Evolutionary conservation across 1,284 basidiomycete species (phyloP).

Genomic region (Trichosporon ovoides): DNA sequence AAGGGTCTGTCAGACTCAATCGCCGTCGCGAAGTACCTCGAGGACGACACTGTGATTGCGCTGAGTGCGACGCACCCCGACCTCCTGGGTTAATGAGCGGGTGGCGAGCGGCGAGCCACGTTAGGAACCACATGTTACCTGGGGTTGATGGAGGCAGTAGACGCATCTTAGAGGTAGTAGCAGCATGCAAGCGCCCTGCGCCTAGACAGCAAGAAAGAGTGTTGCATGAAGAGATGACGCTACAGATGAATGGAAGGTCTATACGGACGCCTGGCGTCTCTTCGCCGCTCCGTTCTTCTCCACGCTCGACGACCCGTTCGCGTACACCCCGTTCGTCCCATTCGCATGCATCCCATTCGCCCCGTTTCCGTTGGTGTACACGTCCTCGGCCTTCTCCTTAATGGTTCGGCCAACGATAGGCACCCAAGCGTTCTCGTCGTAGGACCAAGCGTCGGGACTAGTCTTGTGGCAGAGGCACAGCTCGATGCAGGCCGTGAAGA

Average conservation of each 20-base stretch:
- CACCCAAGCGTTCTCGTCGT: conserved; percentile 24
- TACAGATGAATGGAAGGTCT: not conserved
- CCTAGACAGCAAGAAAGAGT: not conserved
- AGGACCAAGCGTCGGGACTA: conserved; percentile 25
- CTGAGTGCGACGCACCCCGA: conserved; percentile 87
- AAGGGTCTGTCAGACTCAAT: conserved; percentile 93
- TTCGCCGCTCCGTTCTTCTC: too few relatives aligned
- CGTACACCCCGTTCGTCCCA: not conserved
- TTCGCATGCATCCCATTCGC: not conserved
- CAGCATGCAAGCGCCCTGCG: not conserved
- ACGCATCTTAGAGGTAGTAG: too few relatives aligned
- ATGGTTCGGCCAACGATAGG: conserved; percentile 18
- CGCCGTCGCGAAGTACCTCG: conserved; percentile 87
- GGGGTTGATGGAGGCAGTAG: not conserved
- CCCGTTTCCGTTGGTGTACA: not conserved
- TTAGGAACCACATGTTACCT: too few relatives aligned
- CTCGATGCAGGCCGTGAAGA: conserved; percentile 46
- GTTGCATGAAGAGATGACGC: not conserved
- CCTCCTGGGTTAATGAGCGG: conserved; percentile 58
- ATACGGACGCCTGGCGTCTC: too few relatives aligned
- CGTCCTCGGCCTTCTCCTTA: not conserved
- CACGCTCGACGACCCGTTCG: not conserved
- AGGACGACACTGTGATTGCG: conserved; percentile 71
- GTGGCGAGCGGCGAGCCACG: not conserved
- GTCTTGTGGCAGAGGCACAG: conserved; percentile 35